Evolutionary conservation across 345 rosid species (phyloP), one percentile per base, ranked within the genome.

Genomic region (Erysimum cheiranthoides): DNA sequence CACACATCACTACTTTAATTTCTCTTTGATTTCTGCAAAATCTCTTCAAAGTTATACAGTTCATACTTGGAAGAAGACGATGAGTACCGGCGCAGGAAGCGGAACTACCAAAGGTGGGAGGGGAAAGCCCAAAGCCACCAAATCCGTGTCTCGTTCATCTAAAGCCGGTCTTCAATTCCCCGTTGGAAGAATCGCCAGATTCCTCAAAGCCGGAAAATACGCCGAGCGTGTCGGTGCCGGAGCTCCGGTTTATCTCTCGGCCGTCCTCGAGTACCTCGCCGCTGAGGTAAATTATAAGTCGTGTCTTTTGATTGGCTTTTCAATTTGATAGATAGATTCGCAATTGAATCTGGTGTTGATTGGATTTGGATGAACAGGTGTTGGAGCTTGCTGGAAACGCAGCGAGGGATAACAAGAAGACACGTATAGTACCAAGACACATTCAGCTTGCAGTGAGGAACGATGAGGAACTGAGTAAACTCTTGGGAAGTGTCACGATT

Each of bases 151-250:
- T 11, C 79, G 89, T 16, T 90, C 96, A 0, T 77, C 77, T 0
- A 90, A 88, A 43, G 96, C 96, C 6, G 95, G 96, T 14, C 82
- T 90, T 47, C 93, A 90, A 64, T 90, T 90, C 39, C 92, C 95
- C 11, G 92, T 90, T 0, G 96, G 96, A 21, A 86, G 96, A 49
- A 78, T 90, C 78, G 93, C 96, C 2, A 83, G 96, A 51, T 90
- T 86, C 76, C 86, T 88, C 12, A 90, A 90, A 52, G 78, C 82
- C 16, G 84, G 91, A 11, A 53, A 90, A 47, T 90, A 90, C 62
- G 93, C 96, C 2, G 88, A 90, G 63, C 89, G 90, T 43, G 94
- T 89, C 8, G 94, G 94, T 9, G 85, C 92, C 17, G 95, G 92
- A 3, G 87, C 95, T 25, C 90, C 90, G 2, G 92, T 89, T 0